A percentile compares a stretch with the other conserved stretches of the same genome.
Conservation (phyloP, 768 basidiomycete genomes). For the Kondoa malvinella region DNA sequence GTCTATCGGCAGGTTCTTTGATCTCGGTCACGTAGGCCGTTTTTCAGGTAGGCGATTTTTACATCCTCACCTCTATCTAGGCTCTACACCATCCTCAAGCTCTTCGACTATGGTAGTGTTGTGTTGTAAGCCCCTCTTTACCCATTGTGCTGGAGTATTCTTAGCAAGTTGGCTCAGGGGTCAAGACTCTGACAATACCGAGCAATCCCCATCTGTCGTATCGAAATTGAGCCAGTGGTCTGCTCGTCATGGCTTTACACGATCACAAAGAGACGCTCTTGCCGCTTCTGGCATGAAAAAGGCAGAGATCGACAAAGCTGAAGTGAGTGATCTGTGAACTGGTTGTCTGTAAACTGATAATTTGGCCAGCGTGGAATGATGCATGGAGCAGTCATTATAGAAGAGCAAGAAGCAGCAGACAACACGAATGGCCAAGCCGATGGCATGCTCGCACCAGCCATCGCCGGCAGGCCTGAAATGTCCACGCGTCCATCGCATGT, state of each 20-base stretch:
- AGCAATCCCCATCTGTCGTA: neutral
- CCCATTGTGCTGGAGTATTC: neutral
- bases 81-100: conserved; percentile 15
- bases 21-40: conserved; percentile 11
- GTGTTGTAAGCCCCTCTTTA: conserved; percentile 4
- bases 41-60: conserved; percentile 10
- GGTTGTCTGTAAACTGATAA: neutral
- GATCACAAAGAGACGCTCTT: neutral
- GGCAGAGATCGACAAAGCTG: neutral
- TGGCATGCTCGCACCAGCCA: neutral
- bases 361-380: neutral
- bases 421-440: neutral
- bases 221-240: neutral
- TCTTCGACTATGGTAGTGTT: conserved; percentile 17
- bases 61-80: neutral
- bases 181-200: conserved; percentile 7
- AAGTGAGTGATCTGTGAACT: neutral
- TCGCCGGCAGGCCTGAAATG: neutral
- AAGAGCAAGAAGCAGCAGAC: neutral
- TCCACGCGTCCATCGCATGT: neutral
- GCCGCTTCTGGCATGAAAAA: neutral
- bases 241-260: neutral
- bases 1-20: too few relatives aligned
- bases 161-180: neutral
- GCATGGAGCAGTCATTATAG: neutral